Evolutionary conservation across 2,329 filamentous ascomycete species (phyloP), one percentile per base, ranked within the genome.

Genomic region (Cladosporium sp.): DNA sequence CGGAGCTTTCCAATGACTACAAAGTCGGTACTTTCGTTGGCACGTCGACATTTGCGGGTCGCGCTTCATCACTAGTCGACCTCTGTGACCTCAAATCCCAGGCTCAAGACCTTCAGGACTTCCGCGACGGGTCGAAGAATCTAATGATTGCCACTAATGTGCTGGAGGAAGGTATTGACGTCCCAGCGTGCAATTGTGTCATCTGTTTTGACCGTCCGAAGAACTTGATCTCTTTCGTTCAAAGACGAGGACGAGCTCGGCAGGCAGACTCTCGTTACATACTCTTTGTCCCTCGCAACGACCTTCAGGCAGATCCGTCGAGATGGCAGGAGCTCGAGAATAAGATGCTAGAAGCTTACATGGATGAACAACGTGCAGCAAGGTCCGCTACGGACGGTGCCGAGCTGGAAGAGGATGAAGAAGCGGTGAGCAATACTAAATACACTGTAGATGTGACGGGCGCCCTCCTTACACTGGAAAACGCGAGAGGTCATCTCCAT

Each of bases 401-500:
- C 6, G 56, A 78, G 19, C 69, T 78, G 49, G 64, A 75, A 2
- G 64, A 82, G 3, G 85, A 89, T 75, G 80, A 55, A 51, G 42
- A 15, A 14, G 42, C 22, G 3, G 70, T 7, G 71, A 77, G 37
- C 74, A 81, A 62, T 56, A 67, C 17, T 73, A 74, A 3, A 14
- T 76, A 82, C 57, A 65, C 65, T 15, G 72, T 84, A 3, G 63
- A 72, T 12, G 71, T 70, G 3, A 82, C 80, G 2, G 76, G 86
- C 4, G 90, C 90, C 0, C 73, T 84, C 12, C 75, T 97, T 14
- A 88, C 88, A 11, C 79, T 91, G 1, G 83, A 89, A 38, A 89
- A 89, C 64, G 88, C 90, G 0, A 84, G 87, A 50, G 73, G 80
- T n/a, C 91, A 94, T 70, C 80, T 97, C 1, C 79, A 89, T 49